Conservation (phyloP, 306 rosid genomes). For the Casuarina glauca region DNA sequence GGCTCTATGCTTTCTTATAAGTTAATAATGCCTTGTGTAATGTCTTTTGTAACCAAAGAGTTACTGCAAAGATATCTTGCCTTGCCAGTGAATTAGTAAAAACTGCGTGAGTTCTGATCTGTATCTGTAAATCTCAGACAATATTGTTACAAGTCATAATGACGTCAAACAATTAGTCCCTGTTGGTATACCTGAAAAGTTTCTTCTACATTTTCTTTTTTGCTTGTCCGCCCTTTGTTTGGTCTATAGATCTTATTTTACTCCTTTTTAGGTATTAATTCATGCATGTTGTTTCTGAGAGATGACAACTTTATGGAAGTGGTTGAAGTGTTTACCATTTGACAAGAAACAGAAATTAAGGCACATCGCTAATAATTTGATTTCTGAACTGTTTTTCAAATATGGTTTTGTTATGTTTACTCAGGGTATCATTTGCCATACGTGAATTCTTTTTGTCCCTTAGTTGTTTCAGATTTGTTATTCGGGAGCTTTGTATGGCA, state of each 20-base stretch:
- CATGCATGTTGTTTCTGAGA: background rate
- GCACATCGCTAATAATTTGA: background rate
- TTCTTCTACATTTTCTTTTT: background rate
- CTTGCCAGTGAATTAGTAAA: background rate
- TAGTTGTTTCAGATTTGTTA: background rate
- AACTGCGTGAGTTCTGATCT: background rate
- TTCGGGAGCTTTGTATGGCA: slow-evolving; percentile 12
- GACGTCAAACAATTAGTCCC: background rate
- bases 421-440: background rate
- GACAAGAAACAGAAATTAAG: background rate
- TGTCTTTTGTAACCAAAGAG: background rate
- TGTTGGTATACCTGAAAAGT: background rate
- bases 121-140: background rate
- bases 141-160: slow-evolving; percentile 1
- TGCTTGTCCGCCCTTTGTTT: background rate
- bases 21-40: background rate
- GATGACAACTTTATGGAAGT: background rate
- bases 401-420: background rate
- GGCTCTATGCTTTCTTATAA: background rate
- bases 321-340: background rate
- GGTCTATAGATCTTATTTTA: background rate
- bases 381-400: background rate
- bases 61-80: background rate
- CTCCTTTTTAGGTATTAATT: background rate
- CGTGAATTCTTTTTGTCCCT: background rate